phyloP scores from a whole-genome alignment of 768 basidiomycete species.

The Mrakia gelida region DNA sequence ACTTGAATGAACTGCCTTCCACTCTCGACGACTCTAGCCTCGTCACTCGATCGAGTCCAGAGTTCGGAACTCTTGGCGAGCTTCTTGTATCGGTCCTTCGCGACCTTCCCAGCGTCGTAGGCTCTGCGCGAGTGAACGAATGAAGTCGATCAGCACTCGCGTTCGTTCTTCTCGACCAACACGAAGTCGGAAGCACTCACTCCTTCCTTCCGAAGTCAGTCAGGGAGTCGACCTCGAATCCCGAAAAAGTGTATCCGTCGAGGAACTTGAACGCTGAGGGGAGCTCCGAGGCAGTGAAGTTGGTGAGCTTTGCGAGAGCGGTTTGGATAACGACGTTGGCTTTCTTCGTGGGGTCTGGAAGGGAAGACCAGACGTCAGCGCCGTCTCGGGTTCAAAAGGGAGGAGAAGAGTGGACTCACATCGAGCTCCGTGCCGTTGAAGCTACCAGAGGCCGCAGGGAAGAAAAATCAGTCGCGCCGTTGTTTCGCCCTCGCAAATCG shows the following conservation, averaged over 20 bases:
- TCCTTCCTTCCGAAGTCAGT: constrained; percentile 64
- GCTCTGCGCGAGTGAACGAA: neutral
- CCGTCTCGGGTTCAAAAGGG: no score
- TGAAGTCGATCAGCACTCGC: neutral
- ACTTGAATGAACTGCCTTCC: constrained; percentile 66
- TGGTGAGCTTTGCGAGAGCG: constrained; percentile 56
- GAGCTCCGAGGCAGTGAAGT: constrained; percentile 51
- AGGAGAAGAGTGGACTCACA: constrained; percentile 37
- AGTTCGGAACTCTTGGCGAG: constrained; percentile 56
- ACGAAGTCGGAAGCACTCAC: constrained; percentile 48
- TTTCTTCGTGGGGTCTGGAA: constrained; percentile 54
- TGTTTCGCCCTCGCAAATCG: neutral
- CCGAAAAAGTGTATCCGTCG: constrained; percentile 52
- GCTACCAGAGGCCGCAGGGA: no score
- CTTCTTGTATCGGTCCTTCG: constrained; percentile 55
- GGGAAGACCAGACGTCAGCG: neutral
- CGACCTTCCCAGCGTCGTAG: constrained; percentile 52
- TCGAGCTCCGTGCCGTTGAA: constrained; percentile 76
- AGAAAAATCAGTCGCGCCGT: no score
- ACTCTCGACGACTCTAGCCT: constrained; percentile 60
- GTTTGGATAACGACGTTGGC: constrained; percentile 49
- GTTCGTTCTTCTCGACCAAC: neutral
- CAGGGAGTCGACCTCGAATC: constrained; percentile 52
- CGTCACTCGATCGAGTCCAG: constrained; percentile 49
- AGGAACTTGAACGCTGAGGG: constrained; percentile 55